A percentile compares a stretch with the other conserved stretches of the same genome.
phyloP scores from a whole-genome alignment of 179 eudicot genomes.

The Drosera spatulata region DNA sequence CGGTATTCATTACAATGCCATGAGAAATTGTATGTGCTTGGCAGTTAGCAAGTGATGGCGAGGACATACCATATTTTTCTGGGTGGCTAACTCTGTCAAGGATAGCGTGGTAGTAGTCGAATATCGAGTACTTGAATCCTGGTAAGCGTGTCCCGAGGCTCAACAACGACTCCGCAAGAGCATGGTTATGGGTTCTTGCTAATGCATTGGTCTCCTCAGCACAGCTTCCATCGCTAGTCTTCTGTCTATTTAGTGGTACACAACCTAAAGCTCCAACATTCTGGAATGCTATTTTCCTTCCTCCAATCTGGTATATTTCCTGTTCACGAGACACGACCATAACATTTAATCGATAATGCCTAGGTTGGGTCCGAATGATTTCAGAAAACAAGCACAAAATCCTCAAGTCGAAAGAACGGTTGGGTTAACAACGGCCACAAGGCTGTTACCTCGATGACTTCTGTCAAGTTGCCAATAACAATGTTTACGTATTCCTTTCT shows the following conservation, averaged over 20 bases:
- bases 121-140: slow-evolving; percentile 17
- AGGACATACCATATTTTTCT: slow-evolving; percentile 13
- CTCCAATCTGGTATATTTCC: slow-evolving; percentile 15
- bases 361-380: no score
- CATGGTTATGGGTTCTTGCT: slow-evolving; percentile 7
- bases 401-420: no score
- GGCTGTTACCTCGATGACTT: slow-evolving; percentile 10
- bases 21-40: neutral
- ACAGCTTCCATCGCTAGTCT: slow-evolving; percentile 5
- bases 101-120: slow-evolving; percentile 12
- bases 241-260: slow-evolving; percentile 1
- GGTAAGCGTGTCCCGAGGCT: slow-evolving; percentile 5
- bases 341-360: no score
- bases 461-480: slow-evolving; percentile 10
- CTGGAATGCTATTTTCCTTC: slow-evolving; percentile 14
- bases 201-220: slow-evolving; percentile 3
- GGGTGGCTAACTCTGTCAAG: slow-evolving; percentile 10
- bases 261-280: slow-evolving; percentile 15
- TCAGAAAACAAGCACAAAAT: no score
- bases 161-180: slow-evolving; percentile 6
- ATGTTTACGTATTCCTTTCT: slow-evolving; percentile 3
- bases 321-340: no score
- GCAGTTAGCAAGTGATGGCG: neutral
- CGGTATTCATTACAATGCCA: no score
- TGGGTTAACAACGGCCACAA: no score